Evolutionary conservation across 208 protist species (phyloP).

Genomic region (Phytomonas francai): DNA sequence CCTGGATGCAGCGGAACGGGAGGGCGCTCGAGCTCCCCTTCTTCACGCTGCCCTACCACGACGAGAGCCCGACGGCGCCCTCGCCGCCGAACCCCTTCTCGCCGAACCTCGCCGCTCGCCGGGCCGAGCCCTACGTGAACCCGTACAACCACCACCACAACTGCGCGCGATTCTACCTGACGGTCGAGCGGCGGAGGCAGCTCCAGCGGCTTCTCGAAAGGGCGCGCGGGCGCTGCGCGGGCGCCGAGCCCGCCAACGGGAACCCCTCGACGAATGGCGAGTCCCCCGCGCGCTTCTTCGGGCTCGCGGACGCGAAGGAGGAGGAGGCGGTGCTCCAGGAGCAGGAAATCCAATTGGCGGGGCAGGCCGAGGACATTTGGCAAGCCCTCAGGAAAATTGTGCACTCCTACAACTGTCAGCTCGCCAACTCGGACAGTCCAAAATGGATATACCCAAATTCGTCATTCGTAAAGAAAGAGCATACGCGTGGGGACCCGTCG

Average conservation of each 20-base stretch:
- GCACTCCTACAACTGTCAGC: conserved; percentile 30
- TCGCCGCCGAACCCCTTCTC: not conserved
- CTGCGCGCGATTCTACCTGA: not conserved
- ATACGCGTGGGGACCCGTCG: too few species aligned
- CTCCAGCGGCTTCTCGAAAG: not conserved
- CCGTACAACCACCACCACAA: conserved; percentile 20
- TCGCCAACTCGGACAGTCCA: not conserved
- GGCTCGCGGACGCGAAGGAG: conserved; percentile 25
- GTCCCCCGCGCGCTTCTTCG: conserved; percentile 17
- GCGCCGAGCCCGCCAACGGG: conserved; percentile 1
- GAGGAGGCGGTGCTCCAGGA: conserved; percentile 23
- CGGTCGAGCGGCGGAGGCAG: not conserved
- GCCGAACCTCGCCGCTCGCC: too few species aligned
- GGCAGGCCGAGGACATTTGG: conserved; percentile 34
- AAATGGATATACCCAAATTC: too few species aligned
- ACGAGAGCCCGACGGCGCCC: not conserved
- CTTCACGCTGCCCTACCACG: conserved; percentile 1
- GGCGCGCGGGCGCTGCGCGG: not conserved
- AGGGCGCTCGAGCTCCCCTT: not conserved
- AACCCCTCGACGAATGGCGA: conserved; percentile 14
- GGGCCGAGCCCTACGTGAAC: not conserved
- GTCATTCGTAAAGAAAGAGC: too few species aligned
- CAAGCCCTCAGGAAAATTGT: conserved; percentile 27
- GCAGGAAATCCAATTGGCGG: conserved; percentile 22
- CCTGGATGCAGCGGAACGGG: too few species aligned